A percentile compares a stretch with the other conserved stretches of the same genome.
Evolutionary conservation across 129 eudicot species (phyloP).

Genomic region (Heracleum sosnowskyi): DNA sequence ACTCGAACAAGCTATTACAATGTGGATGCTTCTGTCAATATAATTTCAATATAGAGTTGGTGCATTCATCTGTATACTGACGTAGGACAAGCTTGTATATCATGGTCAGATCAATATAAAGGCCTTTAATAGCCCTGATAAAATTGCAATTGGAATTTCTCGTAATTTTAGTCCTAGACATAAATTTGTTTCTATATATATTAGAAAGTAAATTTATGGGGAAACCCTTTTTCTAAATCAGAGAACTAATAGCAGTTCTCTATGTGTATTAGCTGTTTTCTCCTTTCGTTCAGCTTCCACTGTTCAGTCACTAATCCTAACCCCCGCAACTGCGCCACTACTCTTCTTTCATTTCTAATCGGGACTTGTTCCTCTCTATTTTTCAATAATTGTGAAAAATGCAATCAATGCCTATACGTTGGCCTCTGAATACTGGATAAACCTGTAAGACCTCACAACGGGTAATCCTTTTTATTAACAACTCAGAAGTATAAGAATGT

Average conservation of each 20-base stretch:
- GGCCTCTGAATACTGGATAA: background rate
- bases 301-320: background rate
- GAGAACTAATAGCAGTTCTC: background rate
- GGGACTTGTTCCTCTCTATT: background rate
- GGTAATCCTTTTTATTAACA: background rate
- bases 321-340: background rate
- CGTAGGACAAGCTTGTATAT: background rate
- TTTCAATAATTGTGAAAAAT: background rate
- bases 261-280: background rate
- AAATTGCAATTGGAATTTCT: background rate
- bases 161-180: background rate
- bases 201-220: background rate
- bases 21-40: background rate
- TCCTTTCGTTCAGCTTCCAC: background rate
- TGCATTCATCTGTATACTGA: background rate
- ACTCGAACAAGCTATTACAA: background rate
- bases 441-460: background rate
- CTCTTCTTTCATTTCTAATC: background rate
- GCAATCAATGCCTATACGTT: background rate
- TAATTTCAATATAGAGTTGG: background rate
- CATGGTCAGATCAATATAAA: background rate
- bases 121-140: background rate
- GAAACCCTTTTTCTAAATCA: background rate
- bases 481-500: background rate
- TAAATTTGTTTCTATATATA: background rate